Evolutionary conservation across 116 monocot species (phyloP), one percentile per base, ranked within the genome.

Genomic region (Posidonia oceanica): DNA sequence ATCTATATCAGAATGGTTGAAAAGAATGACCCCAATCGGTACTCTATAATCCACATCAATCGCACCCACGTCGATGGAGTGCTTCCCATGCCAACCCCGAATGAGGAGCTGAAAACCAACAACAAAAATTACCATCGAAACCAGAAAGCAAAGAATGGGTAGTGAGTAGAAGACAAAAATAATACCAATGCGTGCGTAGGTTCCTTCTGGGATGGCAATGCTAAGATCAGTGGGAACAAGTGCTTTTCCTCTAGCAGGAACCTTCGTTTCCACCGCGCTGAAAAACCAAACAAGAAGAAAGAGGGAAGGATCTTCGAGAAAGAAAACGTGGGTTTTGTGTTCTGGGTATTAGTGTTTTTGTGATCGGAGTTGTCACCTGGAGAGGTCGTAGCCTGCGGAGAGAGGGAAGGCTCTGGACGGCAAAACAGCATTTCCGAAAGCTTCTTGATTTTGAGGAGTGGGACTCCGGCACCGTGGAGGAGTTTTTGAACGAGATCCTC

Each of bases 81-180:
- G 92, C 85, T 89, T 92, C 97, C 97, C 88, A 87, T 39, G 92
- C 74, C 77, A 97, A 74, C 14, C 96, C 96, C 3, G 96, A 96
- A 21, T 91, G 64, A 6, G 91, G 87, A 40, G 96, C 89, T 94
- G 14, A 76, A 77, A 22, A 40, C 14, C 17, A 40, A 62, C 36
- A 5, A 58, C 39, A 70, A 1, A 39, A 72, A 61, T 13, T 7
- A 14, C 17, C 56, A 14, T n/a, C 42, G 2, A 61, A 66, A 56
- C 14, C 3, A 17, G 23, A 68, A 67, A 4, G 14, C 57, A 17
- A 1, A 74, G 82, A 14, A 78, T 76, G 57, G 23, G 41, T 3
- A 41, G 36, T 0, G 10, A 3, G 38, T 8, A 67, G n/a, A 51
- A 14, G 39, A 18, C 5, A 12, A 10, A 0, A 38, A 1, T 0